These are phyloP conservation scores for Podila horticola DNA, from an alignment of 192 early-diverging fungal species.

Conservation along the genomic window DNA sequence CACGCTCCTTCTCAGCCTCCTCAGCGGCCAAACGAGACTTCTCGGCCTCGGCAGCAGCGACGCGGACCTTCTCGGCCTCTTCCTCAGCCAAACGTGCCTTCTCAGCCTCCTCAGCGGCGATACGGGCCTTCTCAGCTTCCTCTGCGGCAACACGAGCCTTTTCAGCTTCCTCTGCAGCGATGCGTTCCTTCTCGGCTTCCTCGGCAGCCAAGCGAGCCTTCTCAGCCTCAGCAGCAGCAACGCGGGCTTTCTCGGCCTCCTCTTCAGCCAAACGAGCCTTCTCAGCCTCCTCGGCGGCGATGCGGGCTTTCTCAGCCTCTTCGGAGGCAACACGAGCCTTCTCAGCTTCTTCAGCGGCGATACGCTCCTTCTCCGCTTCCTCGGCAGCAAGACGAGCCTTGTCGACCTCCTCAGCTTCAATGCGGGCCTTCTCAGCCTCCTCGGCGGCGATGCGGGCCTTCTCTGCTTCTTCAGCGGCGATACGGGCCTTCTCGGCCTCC, in stretches of 20 bases:
- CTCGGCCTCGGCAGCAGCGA: conserved; percentile 19
- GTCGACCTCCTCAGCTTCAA: conserved; percentile 19
- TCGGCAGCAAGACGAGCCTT: conserved; percentile 19
- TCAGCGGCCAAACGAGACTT: conserved; percentile 9
- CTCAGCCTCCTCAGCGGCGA: conserved; percentile 10
- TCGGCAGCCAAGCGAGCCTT: conserved; percentile 7
- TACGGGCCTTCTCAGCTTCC: conserved; percentile 4
- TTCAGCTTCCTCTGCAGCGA: conserved; percentile 1
- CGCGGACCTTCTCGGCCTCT: neutral
- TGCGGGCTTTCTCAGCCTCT: conserved; percentile 3
- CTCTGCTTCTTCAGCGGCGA: conserved; percentile 8
- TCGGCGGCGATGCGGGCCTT: conserved; percentile 12
- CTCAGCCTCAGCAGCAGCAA: conserved; percentile 14
- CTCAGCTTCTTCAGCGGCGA: conserved; percentile 21
- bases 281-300: conserved; percentile 11
- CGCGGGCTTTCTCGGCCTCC: conserved; percentile 2
- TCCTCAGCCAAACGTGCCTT: neutral
- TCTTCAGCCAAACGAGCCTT: neutral
- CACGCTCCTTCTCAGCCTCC: neutral
- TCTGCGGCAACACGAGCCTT: conserved; percentile 10
- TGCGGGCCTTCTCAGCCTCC: conserved; percentile 5
- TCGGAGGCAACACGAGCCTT: conserved; percentile 15
- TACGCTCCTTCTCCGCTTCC: conserved; percentile 16
- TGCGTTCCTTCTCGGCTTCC: neutral
- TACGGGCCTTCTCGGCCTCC: neutral